These are phyloP conservation scores for Tricholoma sp. DNA, from an alignment of 768 basidiomycete species.

Conservation along the genomic window DNA sequence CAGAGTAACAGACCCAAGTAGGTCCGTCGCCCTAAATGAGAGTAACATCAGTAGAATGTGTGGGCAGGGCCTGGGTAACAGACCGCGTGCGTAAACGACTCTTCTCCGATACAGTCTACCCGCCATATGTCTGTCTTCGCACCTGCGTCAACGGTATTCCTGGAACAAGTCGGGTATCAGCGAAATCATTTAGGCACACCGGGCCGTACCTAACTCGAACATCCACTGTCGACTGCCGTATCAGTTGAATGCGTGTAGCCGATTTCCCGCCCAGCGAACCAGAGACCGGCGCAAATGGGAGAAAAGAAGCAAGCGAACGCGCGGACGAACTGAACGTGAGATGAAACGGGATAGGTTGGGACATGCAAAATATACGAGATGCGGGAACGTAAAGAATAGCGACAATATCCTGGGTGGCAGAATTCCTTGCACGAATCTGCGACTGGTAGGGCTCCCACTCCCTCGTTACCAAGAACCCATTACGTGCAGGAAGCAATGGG, in stretches of 20 bases:
- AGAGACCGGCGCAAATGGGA: constrained; percentile 51
- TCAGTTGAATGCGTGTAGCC: constrained; percentile 51
- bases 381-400: constrained; percentile 49
- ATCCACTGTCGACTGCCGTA: constrained; percentile 67
- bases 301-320: constrained; percentile 52
- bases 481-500: constrained; percentile 28
- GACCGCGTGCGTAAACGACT: constrained; percentile 53
- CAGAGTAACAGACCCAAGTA: constrained; percentile 57
- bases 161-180: constrained; percentile 16
- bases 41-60: neutral
- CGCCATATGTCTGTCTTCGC: constrained; percentile 73
- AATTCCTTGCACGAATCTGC: constrained; percentile 32
- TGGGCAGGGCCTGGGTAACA: constrained; percentile 14
- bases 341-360: constrained; percentile 63
- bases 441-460: constrained; percentile 51
- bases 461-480: constrained; percentile 37
- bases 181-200: neutral
- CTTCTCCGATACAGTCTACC: constrained; percentile 60
- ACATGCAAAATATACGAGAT: constrained; percentile 53
- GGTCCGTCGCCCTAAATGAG: constrained; percentile 51
- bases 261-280: constrained; percentile 25
- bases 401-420: constrained; percentile 34
- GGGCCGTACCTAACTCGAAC: constrained; percentile 35
- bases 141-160: constrained; percentile 40
- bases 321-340: constrained; percentile 53